Evolutionary conservation across 768 basidiomycete genomes (phyloP).

Genomic region (Boletus speciosus): DNA sequence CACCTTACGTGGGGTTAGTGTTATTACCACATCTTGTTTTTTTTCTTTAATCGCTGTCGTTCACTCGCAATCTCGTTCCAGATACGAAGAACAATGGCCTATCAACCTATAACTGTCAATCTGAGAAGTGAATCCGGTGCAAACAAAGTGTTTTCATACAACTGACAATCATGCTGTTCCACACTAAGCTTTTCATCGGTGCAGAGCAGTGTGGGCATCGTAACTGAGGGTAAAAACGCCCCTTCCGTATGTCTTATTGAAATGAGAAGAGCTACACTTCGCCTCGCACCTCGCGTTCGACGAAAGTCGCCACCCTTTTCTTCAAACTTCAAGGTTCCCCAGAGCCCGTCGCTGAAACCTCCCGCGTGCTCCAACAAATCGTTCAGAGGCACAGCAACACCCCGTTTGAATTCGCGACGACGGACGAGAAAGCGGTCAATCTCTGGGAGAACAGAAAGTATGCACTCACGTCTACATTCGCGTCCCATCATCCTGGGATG

Average conservation of each 20-base stretch:
- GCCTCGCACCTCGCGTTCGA: slow-evolving; percentile 75
- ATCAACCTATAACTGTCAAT: background rate
- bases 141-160: background rate
- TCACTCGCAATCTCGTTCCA: background rate
- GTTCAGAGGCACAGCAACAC: slow-evolving; percentile 64
- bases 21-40: background rate
- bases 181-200: slow-evolving; percentile 46
- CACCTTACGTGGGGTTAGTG: background rate
- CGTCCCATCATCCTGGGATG: slow-evolving; percentile 51
- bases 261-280: slow-evolving; percentile 59
- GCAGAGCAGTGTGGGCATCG: slow-evolving; percentile 64
- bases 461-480: slow-evolving; percentile 68
- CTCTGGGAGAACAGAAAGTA: slow-evolving; percentile 88
- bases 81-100: background rate
- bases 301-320: slow-evolving; percentile 84
- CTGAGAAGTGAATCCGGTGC: background rate
- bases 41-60: background rate
- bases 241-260: background rate
- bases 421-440: slow-evolving; percentile 69
- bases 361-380: slow-evolving; percentile 56
- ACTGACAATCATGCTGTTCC: too few species aligned
- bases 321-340: slow-evolving; percentile 88
- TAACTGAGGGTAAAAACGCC: slow-evolving; percentile 62
- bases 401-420: slow-evolving; percentile 68
- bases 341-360: slow-evolving; percentile 52